Base-by-base conservation (phyloP, 306 rosid genomes). In the Vicia villosa region DNA sequence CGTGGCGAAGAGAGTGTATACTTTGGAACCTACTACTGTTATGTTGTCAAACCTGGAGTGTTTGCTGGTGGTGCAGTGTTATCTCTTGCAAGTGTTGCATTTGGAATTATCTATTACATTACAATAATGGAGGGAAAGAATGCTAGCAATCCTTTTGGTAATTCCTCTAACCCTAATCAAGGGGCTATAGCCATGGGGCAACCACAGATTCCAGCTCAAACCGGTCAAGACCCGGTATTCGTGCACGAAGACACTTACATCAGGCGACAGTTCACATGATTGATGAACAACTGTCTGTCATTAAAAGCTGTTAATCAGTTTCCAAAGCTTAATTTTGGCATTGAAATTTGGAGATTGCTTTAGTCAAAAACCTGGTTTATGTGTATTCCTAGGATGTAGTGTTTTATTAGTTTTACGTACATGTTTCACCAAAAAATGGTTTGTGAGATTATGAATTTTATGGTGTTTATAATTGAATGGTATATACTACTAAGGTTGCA, bases 191-290 rank as follows among this genome's bases (percentile, higher is more conserved):
- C 96, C 60, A 83, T 94, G 96, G 98, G 88, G 58, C 95, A 88
- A 22, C 94, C 96, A 16, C 97, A 88, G 68, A 54, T 93, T 38
- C 96, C 91, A 52, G 74, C 83, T 19, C 91, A 74, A 63, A 67
- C 34, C 9, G 58, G 71, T 62, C 83, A 83, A n/a, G 86, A 85
- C 1, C 98, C 98, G 0, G 94, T 90, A 3, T 93, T 90, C 56
- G 94, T 94, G 37, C 98, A 87, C 3, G 96, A 94, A 80, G 98
- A 94, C 80, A 94, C 98, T 0, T 94, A 90, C 22, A 74, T 80
- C 40, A 84, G 97, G 71, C 81, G 97, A 67, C 97, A 94, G 62
- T 88, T 82, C 81, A 84, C 94, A n/a, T 93, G 91, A 88, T 70
- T 10, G 42, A 42, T 24, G 37, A 56, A 14, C 19, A 56, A 13